Percentiles rank a stretch among this genome's conserved stretches.
Conservation (phyloP, 2,329 filamentous ascomycete genomes). For the Tolypocladium sp. region DNA sequence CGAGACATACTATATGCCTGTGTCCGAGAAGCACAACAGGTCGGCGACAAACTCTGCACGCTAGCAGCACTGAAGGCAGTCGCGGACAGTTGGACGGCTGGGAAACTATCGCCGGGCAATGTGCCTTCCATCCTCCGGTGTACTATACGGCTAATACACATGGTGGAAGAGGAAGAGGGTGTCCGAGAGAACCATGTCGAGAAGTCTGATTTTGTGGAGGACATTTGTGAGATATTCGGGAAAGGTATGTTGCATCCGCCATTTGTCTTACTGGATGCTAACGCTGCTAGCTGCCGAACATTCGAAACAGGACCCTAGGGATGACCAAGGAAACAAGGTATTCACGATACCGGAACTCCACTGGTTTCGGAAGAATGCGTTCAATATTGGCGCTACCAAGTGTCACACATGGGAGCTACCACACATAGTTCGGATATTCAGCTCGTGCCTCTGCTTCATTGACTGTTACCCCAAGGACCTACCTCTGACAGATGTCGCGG, state of each 20-base stretch:
- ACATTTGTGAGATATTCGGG: slow-evolving; percentile 45
- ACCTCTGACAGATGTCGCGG: slow-evolving; percentile 27
- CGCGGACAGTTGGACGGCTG: slow-evolving; percentile 14
- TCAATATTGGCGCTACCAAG: slow-evolving; percentile 64
- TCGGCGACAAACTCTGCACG: slow-evolving; percentile 51
- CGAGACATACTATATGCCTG: slow-evolving; percentile 69
- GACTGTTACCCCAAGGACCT: slow-evolving; percentile 39
- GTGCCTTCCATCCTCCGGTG: slow-evolving; percentile 35
- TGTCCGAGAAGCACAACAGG: slow-evolving; percentile 63
- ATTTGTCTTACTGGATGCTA: slow-evolving; percentile 1
- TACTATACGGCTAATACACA: slow-evolving; percentile 39
- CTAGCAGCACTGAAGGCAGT: slow-evolving; percentile 25
- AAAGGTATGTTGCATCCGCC: slow-evolving; percentile 22
- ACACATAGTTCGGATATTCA: slow-evolving; percentile 47
- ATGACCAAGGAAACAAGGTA: slow-evolving; percentile 30
- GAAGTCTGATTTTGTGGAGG: slow-evolving; percentile 21
- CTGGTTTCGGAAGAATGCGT: slow-evolving; percentile 78
- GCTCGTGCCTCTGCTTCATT: slow-evolving; percentile 42
- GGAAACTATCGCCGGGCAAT: slow-evolving; percentile 13
- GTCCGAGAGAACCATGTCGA: slow-evolving; percentile 5
- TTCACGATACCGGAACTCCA: slow-evolving; percentile 62
- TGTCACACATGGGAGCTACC: slow-evolving; percentile 43
- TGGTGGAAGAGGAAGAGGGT: slow-evolving; percentile 26
- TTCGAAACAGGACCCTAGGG: slow-evolving; percentile 24
- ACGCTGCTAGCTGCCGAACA: slow-evolving; percentile 14